Base-by-base conservation (phyloP, 306 rosid genomes). In the Argentina anserina region DNA sequence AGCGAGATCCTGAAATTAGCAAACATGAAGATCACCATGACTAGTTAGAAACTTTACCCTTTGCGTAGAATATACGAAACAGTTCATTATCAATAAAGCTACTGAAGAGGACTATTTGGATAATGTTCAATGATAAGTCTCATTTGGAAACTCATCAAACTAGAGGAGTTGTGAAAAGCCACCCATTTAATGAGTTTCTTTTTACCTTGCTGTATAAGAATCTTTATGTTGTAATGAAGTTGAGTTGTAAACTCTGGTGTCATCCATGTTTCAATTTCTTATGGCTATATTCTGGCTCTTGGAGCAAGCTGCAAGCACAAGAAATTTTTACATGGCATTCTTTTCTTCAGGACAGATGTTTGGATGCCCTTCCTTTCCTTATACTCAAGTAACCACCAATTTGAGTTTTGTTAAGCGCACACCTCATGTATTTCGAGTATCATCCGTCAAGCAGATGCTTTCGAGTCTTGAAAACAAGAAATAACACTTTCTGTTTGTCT, bases 1-100 rank as follows among this genome's bases (percentile, higher is more conserved):
- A 78, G 56, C 68, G 74, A 74, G 39, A 42, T 81, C 63, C 62
- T n/a, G 53, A 9, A 20, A 26, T 26, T 53, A 66, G 47, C 47
- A 66, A 66, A 26, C 29, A 26, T 42, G 71, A 66, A 66, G 55
- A 25, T 42, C 34, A 42, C 8, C 55, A 66, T 7, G 34, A 17
- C 23, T 66, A 25, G 9, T 65, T 9, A 18, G 66, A 7, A 20
- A 18, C n/a, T 15, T 9, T 7, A 61, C 42, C 21, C 40, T 14
- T 59, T 7, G 1, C 2, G 6, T 29, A 37, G 41, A 60, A n/a
- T 8, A 61, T 21, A 61, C 6, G 29, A 14, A 1, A 26, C 17
- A 26, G n/a, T 58, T 58, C 37, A 59, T 59, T 12, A 29, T 8
- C 59, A 59, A 59, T 2, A 28, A 28, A 26, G 7, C 36, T 28